phyloP scores from a whole-genome alignment of 1,139 yeast species.

The Debaryomyces sp. region DNA sequence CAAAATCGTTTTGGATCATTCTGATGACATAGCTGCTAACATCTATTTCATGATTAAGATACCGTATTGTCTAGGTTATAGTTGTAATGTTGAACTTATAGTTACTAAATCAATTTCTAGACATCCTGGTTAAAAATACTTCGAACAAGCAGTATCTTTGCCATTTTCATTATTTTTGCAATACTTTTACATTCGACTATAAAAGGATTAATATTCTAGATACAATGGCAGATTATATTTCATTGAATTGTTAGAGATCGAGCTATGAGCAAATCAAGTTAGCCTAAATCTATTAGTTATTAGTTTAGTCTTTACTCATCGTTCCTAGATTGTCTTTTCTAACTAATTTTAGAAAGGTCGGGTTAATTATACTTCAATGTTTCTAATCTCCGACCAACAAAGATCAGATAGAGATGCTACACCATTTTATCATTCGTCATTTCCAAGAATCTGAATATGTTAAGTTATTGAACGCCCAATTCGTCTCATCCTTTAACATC shows the following conservation, averaged over 20 bases:
- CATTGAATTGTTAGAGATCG: conserved; percentile 20
- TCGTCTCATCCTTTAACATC: no score
- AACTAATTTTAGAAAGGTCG: conserved; percentile 23
- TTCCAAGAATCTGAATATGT: no score
- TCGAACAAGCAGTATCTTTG: conserved; percentile 18
- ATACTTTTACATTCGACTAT: conserved; percentile 10
- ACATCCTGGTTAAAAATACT: conserved; percentile 13
- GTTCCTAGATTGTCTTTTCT: conserved; percentile 27
- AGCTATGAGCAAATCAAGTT: conserved; percentile 11
- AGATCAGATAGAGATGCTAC: no score
- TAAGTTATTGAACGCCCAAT: no score
- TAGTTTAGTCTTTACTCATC: neutral
- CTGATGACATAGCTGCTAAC: conserved; percentile 18
- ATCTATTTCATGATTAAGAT: conserved; percentile 18
- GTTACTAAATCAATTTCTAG: conserved; percentile 15
- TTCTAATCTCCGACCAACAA: no score
- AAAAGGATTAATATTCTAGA: conserved; percentile 17
- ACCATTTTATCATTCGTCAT: no score
- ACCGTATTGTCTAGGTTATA: conserved; percentile 17
- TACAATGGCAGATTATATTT: conserved; percentile 18
- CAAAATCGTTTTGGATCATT: conserved; percentile 16
- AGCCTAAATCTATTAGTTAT: conserved; percentile 3
- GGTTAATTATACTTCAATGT: neutral
- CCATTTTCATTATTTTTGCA: conserved; percentile 16
- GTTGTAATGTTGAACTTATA: conserved; percentile 20